These are phyloP conservation scores for Boehmeria nivea DNA, from an alignment of 306 rosid species.

Conservation along the genomic window DNA sequence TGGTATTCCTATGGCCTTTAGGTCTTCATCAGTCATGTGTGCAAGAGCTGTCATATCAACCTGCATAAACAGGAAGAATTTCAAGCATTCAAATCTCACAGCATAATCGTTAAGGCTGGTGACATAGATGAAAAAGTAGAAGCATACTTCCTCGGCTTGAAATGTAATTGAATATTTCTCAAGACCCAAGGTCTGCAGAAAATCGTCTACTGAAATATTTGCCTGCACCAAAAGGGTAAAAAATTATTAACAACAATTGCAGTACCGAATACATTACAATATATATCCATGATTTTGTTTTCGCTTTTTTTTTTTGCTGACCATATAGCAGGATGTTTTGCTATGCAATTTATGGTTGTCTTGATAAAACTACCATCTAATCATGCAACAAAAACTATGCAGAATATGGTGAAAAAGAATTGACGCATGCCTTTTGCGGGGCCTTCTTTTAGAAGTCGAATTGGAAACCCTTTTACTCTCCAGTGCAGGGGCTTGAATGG, in stretches of 20 bases:
- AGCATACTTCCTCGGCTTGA: constrained; percentile 97
- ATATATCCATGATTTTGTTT: too few relatives aligned
- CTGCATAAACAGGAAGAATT: constrained; percentile 39
- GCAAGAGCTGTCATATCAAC: constrained; percentile 95
- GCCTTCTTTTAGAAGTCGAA: constrained; percentile 47
- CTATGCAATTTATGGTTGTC: background rate
- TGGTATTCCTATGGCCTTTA: constrained; percentile 94
- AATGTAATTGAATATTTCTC: constrained; percentile 86
- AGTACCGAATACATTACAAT: background rate
- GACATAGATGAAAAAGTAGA: constrained; percentile 1
- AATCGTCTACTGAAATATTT: constrained; percentile 64
- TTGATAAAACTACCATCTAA: background rate
- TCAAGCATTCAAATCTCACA: constrained; percentile 5
- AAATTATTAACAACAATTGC: constrained; percentile 1
- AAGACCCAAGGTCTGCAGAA: constrained; percentile 83
- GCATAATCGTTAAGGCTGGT: background rate
- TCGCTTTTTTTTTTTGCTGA: background rate
- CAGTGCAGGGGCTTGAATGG: constrained; percentile 38
- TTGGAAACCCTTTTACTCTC: constrained; percentile 43
- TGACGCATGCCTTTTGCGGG: constrained; percentile 54
- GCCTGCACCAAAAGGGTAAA: constrained; percentile 50
- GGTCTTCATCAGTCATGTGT: constrained; percentile 98
- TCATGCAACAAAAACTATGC: background rate
- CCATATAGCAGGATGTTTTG: background rate
- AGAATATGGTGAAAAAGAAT: too few relatives aligned